Evolutionary conservation across 768 basidiomycete species (phyloP), one percentile per base, ranked within the genome.

Genomic region (Tricholoma sp.): DNA sequence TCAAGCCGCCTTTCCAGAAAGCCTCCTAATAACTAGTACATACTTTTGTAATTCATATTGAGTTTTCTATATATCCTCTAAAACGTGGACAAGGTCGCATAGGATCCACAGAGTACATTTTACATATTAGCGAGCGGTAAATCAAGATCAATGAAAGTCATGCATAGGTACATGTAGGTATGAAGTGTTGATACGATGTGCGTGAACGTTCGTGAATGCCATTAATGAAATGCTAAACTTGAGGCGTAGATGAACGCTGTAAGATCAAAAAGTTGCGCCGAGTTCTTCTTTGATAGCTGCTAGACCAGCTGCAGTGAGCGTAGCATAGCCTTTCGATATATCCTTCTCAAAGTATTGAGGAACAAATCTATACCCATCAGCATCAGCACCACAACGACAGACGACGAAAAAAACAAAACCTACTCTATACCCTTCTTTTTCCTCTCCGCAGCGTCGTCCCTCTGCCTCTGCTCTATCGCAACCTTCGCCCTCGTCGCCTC

Each of bases 401-500:
- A 34, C 1, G 20, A 34, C 1, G 6, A 39, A 54, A 17, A 52
- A n/a, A 34, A 51, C 3, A 54, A n/a, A 8, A 88, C 91, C 76
- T 65, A 96, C 91, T 82, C 79, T 31, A 82, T 69, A 15, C 88
- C 91, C 56, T 83, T 88, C 69, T 79, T 81, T 77, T 92, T 95
- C 72, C 93, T 78, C 69, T 93, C 91, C 10, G 87, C 89, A 6
- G 94, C 91, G 32, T 85, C 81, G 57, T 98, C 94, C 51, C 97
- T 76, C 77, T 98, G 97, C 66, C 69, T 82, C 80, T 98, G 96
- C 74, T 99, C 97, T 55, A 99, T 96, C 4, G 71, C 71, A 52
- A 94, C 82, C 78, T 99, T 99, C 75, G 89, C 83, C 76, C 80
- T 89, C 56, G 93, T 98, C 52, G 97, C 97, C 41, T 95, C 92